Conservation (phyloP, 306 rosid species). For the Vachellia pachyceras region DNA sequence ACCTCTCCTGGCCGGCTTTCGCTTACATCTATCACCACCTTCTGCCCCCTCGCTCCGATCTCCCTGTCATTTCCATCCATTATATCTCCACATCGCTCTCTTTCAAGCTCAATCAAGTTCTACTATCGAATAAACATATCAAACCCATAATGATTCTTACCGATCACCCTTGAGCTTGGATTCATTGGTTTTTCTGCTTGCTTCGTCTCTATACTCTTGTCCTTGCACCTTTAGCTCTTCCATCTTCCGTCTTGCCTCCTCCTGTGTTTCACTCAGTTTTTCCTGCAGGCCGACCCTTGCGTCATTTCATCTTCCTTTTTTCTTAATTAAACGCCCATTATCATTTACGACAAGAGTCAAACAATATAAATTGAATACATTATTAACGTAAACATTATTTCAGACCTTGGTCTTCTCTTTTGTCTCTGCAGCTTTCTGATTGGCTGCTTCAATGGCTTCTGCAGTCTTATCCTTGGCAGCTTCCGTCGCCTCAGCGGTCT, state of each 20-base stretch:
- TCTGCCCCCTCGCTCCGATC: constrained; percentile 27
- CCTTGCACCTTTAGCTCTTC: constrained; percentile 56
- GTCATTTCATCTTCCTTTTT: not conserved
- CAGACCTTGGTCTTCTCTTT: too few relatives aligned
- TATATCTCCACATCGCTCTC: not conserved
- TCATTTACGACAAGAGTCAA: not conserved
- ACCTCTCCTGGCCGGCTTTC: constrained; percentile 60
- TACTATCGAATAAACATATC: not conserved
- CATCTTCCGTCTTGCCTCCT: constrained; percentile 53
- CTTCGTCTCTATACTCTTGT: constrained; percentile 31
- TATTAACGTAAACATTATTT: too few relatives aligned
- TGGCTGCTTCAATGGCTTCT: too few relatives aligned
- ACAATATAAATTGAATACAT: too few relatives aligned
- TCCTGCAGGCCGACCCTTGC: constrained; percentile 44
- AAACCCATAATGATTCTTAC: constrained; percentile 1
- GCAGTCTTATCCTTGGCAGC: constrained; percentile 35
- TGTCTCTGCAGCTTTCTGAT: too few relatives aligned
- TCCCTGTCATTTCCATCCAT: not conserved
- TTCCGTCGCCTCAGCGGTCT: constrained; percentile 29
- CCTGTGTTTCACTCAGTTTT: constrained; percentile 51
- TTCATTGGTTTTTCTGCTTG: constrained; percentile 12
- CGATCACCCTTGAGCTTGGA: constrained; percentile 18
- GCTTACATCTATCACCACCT: constrained; percentile 40
- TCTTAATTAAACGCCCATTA: not conserved
- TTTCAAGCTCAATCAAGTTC: not conserved